Evolutionary conservation across 2,329 filamentous ascomycete species (phyloP).

Genomic region (Clonostachys byssicola): DNA sequence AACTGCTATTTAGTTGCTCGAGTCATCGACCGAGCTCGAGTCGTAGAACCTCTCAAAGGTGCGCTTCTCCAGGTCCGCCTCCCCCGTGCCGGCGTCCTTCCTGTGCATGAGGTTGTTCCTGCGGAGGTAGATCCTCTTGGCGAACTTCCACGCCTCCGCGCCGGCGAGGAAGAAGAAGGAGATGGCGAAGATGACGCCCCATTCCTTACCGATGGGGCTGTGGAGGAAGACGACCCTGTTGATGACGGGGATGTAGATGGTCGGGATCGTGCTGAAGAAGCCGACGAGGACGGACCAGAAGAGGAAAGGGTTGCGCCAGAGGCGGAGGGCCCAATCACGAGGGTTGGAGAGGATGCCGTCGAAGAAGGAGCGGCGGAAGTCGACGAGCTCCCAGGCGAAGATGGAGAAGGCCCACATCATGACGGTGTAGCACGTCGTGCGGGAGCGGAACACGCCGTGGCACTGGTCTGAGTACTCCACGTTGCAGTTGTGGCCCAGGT

Average conservation of each 20-base stretch:
- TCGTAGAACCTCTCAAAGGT: slow-evolving; percentile 9
- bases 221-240: slow-evolving; percentile 65
- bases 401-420: slow-evolving; percentile 67
- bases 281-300: slow-evolving; percentile 46
- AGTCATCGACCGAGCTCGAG: too few species aligned
- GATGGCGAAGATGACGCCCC: slow-evolving; percentile 62
- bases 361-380: slow-evolving; percentile 64
- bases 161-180: slow-evolving; percentile 59
- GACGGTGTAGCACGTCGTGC: slow-evolving; percentile 62
- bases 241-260: slow-evolving; percentile 64
- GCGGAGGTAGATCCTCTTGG: slow-evolving; percentile 53
- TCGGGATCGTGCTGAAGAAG: slow-evolving; percentile 52
- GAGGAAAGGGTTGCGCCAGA: slow-evolving; percentile 51
- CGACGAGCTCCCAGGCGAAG: slow-evolving; percentile 66
- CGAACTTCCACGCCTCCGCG: slow-evolving; percentile 64
- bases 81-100: slow-evolving; percentile 12
- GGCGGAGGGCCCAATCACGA: slow-evolving; percentile 46
- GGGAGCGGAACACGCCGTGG: slow-evolving; percentile 57
- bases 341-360: slow-evolving; percentile 44
- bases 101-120: slow-evolving; percentile 10
- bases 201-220: slow-evolving; percentile 63
- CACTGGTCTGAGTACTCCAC: slow-evolving; percentile 42
- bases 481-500: slow-evolving; percentile 57
- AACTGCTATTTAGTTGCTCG: too few species aligned
- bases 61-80: slow-evolving; percentile 11